These are phyloP conservation scores for Porogramme epimiltina DNA, from an alignment of 1,284 basidiomycete species.

Conservation along the genomic window DNA sequence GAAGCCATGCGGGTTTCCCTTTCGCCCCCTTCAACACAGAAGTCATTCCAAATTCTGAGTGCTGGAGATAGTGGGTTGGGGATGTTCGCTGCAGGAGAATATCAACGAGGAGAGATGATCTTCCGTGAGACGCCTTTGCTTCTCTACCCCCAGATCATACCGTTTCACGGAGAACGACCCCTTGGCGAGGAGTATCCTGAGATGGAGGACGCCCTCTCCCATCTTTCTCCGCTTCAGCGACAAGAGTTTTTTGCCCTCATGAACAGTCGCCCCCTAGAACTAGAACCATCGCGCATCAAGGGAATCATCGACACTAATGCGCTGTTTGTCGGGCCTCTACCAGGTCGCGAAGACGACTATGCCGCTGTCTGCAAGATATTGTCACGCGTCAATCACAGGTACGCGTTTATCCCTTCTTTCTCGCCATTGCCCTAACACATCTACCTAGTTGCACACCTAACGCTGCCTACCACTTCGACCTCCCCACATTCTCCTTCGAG, in stretches of 20 bases:
- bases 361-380: slow-evolving; percentile 18
- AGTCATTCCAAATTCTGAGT: neutral
- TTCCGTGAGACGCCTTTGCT: slow-evolving; percentile 18
- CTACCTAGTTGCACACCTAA: slow-evolving; percentile 24
- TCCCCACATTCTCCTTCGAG: slow-evolving; percentile 16
- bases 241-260: slow-evolving; percentile 11
- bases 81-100: slow-evolving; percentile 9
- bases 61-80: slow-evolving; percentile 10
- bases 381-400: slow-evolving; percentile 28
- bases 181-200: slow-evolving; percentile 9
- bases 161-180: slow-evolving; percentile 1
- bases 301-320: slow-evolving; percentile 25
- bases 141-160: slow-evolving; percentile 12
- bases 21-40: too few relatives aligned
- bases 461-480: slow-evolving; percentile 13
- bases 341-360: slow-evolving; percentile 7
- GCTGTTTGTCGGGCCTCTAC: slow-evolving; percentile 12
- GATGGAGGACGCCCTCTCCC: neutral
- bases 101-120: slow-evolving; percentile 13
- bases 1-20: too few relatives aligned
- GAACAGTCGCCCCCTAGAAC: slow-evolving; percentile 7
- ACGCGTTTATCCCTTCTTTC: neutral
- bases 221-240: neutral
- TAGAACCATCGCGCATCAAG: slow-evolving; percentile 4
- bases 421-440: neutral